These are phyloP conservation scores for Aspergillus viridinutans DNA, from an alignment of 2,329 filamentous ascomycete species.

Conservation along the genomic window DNA sequence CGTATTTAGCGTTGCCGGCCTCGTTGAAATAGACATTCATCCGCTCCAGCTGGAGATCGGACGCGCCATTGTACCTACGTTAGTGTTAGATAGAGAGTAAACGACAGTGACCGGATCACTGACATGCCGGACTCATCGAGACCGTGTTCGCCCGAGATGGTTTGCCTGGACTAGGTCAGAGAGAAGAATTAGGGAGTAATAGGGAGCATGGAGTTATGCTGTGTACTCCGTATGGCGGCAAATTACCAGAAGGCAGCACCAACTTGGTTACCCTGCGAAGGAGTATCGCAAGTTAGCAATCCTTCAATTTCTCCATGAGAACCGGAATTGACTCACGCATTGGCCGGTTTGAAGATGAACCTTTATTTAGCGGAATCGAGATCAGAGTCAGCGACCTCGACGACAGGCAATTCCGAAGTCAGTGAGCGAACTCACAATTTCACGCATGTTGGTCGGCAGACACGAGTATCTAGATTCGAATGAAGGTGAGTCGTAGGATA, in stretches of 20 bases:
- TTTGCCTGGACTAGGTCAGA: constrained; percentile 55
- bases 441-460: not conserved
- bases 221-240: too few species aligned
- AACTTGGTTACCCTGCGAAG: constrained; percentile 92
- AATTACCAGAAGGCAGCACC: constrained; percentile 98
- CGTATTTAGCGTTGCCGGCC: constrained; percentile 95
- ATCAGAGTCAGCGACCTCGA: not conserved
- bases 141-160: constrained; percentile 86
- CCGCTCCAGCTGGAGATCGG: constrained; percentile 98
- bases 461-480: not conserved
- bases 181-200: constrained; percentile 1
- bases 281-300: not conserved
- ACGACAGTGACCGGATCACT: constrained; percentile 40
- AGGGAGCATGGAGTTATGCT: too few species aligned
- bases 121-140: constrained; percentile 96
- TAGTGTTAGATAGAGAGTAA: not conserved
- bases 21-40: constrained; percentile 99
- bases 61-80: constrained; percentile 88
- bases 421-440: not conserved
- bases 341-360: not conserved
- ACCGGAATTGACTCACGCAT: not conserved
- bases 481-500: not conserved
- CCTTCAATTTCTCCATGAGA: not conserved
- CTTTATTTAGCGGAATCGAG: not conserved
- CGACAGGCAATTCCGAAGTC: not conserved